These are phyloP conservation scores for Spizellomyces punctatus DNA, from an alignment of 192 early-diverging fungal species.

Conservation along the genomic window DNA sequence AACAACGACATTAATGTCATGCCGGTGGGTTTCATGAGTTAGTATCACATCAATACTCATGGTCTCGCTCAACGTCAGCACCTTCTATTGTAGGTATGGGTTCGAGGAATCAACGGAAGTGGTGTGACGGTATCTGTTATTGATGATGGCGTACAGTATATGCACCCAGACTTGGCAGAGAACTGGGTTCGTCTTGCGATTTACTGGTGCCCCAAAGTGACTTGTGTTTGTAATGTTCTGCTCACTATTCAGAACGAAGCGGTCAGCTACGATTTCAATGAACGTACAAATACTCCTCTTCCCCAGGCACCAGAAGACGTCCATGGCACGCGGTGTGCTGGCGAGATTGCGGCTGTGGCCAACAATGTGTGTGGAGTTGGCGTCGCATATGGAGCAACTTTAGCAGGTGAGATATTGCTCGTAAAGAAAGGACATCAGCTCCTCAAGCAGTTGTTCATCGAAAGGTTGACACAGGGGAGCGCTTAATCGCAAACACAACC, in stretches of 20 bases:
- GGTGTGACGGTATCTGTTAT: constrained; percentile 86
- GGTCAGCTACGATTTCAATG: constrained; percentile 91
- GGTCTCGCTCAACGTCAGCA: no score
- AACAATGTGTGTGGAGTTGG: constrained; percentile 94
- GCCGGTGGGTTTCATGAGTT: constrained; percentile 54
- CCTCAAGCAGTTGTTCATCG: background rate
- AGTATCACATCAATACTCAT: no score
- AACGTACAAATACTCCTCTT: constrained; percentile 66
- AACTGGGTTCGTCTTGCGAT: constrained; percentile 41
- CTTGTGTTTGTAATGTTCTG: background rate
- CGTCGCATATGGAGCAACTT: constrained; percentile 80
- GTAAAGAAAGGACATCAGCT: background rate
- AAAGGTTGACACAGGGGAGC: constrained; percentile 48
- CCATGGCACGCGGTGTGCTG: constrained; percentile 97
- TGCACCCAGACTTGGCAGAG: constrained; percentile 75
- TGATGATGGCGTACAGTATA: constrained; percentile 93
- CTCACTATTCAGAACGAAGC: constrained; percentile 37
- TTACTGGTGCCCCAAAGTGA: background rate
- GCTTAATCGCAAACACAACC: constrained; percentile 56
- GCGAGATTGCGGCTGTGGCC: constrained; percentile 84
- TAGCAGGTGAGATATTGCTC: constrained; percentile 71
- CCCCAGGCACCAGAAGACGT: constrained; percentile 74
- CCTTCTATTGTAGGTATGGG: constrained; percentile 69
- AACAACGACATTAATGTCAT: constrained; percentile 93
- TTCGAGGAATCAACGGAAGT: constrained; percentile 82